Evolutionary conservation across 768 basidiomycete species (phyloP), one percentile per base, ranked within the genome.

Genomic region (Trametes cubensis): DNA sequence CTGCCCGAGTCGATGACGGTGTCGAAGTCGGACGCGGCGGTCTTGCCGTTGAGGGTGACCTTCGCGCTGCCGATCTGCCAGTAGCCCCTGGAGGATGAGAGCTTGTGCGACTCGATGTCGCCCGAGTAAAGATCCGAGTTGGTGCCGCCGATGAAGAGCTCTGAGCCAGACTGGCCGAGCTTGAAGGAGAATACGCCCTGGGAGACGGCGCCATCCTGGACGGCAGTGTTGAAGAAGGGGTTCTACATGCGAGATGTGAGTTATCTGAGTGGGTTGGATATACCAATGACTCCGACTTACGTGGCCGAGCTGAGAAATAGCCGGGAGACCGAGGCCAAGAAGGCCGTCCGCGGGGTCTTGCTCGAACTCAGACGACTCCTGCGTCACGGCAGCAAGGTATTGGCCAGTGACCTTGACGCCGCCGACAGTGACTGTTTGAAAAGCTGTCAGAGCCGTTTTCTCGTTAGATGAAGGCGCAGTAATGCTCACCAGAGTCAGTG

Each of bases 131-230:
- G 72, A 26, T 71, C 60, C 5, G 68, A 52, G 62, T 79, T 72
- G 25, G 69, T 67, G 51, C 76, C 76, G 14, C 78, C 78, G 45
- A 79, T 63, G 65, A 68, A 73, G 20, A 79, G 70, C 65, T 76
- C 70, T 18, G 63, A 56, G 34, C 62, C 55, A 23, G 58, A 56
- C 5, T 60, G 21, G 13, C 70, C 65, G 15, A 70, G 68, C 63
- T 67, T 72, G 30, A 74, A 66, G 47, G 70, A 67, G 56, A 72
- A 71, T 48, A 56, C 52, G 69, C 68, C 42, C 26, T 65, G 41
- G 26, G 63, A 20, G 25, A 60, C 59, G 34, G 30, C 38, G 25
- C 52, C 49, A 44, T 70, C 60, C 13, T 50, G 25, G 23, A 67
- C 47, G 8, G 68, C 64, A 20, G 50, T 63, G 39, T 62, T 28